phyloP scores from a whole-genome alignment of 768 basidiomycete species.

The Termitomyces sp. region DNA sequence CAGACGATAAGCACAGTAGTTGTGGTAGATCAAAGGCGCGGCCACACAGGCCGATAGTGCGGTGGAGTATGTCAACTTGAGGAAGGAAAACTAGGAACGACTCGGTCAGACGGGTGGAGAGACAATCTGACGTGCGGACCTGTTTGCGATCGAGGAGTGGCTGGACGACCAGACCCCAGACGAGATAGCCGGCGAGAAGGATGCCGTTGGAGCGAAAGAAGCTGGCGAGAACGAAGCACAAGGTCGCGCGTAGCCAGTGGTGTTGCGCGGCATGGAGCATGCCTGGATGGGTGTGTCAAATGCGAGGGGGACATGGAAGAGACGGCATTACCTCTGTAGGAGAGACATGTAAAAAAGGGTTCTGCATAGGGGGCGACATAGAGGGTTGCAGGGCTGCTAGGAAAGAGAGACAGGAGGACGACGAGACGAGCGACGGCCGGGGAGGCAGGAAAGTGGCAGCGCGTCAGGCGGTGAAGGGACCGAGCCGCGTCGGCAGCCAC shows the following conservation, averaged over 20 bases:
- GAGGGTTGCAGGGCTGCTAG: constrained; percentile 74
- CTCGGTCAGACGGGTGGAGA: not conserved
- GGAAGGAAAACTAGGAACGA: constrained; percentile 27
- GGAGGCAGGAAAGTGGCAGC: constrained; percentile 54
- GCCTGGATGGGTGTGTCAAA: constrained; percentile 27
- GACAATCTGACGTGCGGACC: constrained; percentile 20
- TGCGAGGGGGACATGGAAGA: not conserved
- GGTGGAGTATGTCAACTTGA: constrained; percentile 28
- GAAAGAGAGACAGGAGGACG: constrained; percentile 64
- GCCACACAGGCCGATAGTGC: constrained; percentile 43
- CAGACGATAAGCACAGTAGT: constrained; percentile 53
- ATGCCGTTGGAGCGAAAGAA: constrained; percentile 76
- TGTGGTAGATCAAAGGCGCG: constrained; percentile 68
- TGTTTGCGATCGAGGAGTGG: constrained; percentile 38
- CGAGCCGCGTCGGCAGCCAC: constrained; percentile 36
- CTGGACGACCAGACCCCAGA: constrained; percentile 65
- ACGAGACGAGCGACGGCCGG: constrained; percentile 57
- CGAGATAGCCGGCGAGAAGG: constrained; percentile 67
- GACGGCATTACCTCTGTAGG: constrained; percentile 56
- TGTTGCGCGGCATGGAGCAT: constrained; percentile 50
- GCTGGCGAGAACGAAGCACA: constrained; percentile 60
- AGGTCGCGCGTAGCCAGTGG: constrained; percentile 50
- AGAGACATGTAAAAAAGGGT: constrained; percentile 78
- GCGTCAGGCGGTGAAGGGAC: constrained; percentile 22
- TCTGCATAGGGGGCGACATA: constrained; percentile 75